These are phyloP conservation scores for Trypanosoma avium DNA, from an alignment of 208 protist genomes.

Conservation along the genomic window DNA sequence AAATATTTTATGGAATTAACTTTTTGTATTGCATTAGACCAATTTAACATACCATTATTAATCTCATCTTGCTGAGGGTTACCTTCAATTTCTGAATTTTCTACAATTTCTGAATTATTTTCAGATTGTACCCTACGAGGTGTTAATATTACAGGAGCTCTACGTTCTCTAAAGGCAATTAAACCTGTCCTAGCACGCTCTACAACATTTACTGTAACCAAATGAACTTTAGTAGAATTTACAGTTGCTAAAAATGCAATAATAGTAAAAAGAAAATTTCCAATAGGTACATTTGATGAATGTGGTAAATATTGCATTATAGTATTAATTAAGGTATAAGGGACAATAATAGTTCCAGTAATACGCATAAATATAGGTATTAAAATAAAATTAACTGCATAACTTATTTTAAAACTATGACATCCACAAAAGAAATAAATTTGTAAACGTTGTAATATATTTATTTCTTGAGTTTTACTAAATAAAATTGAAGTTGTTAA, in stretches of 20 bases:
- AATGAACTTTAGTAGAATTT: neutral
- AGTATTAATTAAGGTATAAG: conserved; percentile 4
- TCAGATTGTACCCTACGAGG: too few species aligned
- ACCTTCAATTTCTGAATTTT: neutral
- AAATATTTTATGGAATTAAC: neutral
- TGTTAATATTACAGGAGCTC: too few species aligned
- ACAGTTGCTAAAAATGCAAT: neutral
- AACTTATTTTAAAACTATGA: conserved; percentile 10
- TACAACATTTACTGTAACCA: neutral
- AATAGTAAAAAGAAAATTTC: neutral
- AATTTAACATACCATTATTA: neutral
- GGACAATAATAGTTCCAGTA: conserved; percentile 14
- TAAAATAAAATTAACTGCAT: conserved; percentile 1
- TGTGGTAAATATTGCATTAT: neutral
- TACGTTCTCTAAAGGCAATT: neutral
- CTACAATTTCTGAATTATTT: too few species aligned
- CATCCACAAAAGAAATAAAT: conserved; percentile 21
- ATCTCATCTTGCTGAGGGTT: neutral
- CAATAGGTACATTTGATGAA: neutral
- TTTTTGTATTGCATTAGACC: neutral
- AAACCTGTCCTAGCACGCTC: neutral
- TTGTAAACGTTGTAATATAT: neutral
- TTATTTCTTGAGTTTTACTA: neutral
- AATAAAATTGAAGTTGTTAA: neutral
- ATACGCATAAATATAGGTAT: conserved; percentile 20